These are phyloP conservation scores for Pueraria montana DNA, from an alignment of 306 rosid species.

Conservation along the genomic window DNA sequence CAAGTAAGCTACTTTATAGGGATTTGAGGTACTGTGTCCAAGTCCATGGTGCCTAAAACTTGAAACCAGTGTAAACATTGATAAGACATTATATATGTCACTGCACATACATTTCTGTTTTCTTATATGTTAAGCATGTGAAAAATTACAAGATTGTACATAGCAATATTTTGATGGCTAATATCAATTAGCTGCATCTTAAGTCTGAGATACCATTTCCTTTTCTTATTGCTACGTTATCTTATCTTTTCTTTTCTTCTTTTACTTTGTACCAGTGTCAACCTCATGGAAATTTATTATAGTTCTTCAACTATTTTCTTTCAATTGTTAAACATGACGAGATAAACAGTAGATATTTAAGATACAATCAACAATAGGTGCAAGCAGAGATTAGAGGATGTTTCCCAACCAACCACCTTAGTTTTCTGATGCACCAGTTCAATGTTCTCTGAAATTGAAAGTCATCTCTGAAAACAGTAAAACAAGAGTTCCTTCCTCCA, in stretches of 20 bases:
- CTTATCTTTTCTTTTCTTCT: neutral
- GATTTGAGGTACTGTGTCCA: neutral
- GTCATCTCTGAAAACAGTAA: neutral
- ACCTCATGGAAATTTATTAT: neutral
- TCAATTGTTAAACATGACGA: neutral
- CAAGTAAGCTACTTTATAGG: slow-evolving; percentile 10
- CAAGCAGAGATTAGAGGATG: neutral
- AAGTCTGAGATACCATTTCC: neutral
- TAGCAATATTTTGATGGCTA: slow-evolving; percentile 1
- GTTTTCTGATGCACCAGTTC: slow-evolving; percentile 1
- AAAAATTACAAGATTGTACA: neutral
- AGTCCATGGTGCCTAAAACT: neutral
- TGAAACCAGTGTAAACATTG: neutral
- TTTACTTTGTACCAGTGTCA: neutral
- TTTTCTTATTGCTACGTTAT: neutral
- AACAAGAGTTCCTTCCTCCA: neutral
- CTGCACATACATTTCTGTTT: slow-evolving; percentile 9
- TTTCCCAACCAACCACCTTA: slow-evolving; percentile 25
- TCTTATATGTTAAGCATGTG: neutral
- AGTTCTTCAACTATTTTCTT: slow-evolving; percentile 16
- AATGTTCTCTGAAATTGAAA: neutral
- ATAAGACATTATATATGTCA: slow-evolving; percentile 8
- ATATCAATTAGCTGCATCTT: slow-evolving; percentile 18
- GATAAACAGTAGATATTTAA: neutral
- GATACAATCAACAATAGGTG: slow-evolving; percentile 6